Conservation (phyloP, 345 rosid species). For the Sonneratia caseolaris region DNA sequence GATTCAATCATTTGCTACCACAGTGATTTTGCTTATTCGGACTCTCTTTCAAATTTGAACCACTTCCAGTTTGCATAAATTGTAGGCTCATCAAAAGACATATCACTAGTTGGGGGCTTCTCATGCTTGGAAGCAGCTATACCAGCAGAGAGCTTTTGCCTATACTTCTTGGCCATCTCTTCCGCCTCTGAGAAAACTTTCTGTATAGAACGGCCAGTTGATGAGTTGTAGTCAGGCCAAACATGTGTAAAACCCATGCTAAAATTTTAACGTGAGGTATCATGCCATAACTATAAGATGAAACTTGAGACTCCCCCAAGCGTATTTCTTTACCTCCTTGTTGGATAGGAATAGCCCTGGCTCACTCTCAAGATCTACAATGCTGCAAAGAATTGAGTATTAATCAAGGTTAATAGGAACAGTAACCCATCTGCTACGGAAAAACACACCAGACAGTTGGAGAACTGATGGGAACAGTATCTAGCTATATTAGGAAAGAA, state of each 20-base stretch:
- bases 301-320: too few relatives aligned
- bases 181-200: conserved; percentile 72
- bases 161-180: conserved; percentile 74
- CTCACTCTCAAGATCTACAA: conserved; percentile 80
- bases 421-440: not conserved
- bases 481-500: too few relatives aligned
- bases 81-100: conserved; percentile 45
- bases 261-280: not conserved
- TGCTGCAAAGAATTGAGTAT: conserved; percentile 31
- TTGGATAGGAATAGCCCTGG: conserved; percentile 62
- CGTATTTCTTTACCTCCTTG: conserved; percentile 47
- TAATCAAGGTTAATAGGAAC: not conserved
- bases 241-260: not conserved
- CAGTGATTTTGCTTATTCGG: not conserved
- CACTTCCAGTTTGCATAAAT: conserved; percentile 82
- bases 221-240: not conserved
- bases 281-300: too few relatives aligned
- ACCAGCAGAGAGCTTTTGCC: conserved; percentile 39
- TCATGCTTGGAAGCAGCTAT: conserved; percentile 16
- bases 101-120: conserved; percentile 21
- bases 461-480: too few relatives aligned
- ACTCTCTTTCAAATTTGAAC: conserved; percentile 60
- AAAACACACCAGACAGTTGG: too few relatives aligned
- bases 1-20: not conserved
- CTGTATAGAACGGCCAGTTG: conserved; percentile 21